Conservation (phyloP, 106 monocot species). For the Amphibolis antarctica region DNA sequence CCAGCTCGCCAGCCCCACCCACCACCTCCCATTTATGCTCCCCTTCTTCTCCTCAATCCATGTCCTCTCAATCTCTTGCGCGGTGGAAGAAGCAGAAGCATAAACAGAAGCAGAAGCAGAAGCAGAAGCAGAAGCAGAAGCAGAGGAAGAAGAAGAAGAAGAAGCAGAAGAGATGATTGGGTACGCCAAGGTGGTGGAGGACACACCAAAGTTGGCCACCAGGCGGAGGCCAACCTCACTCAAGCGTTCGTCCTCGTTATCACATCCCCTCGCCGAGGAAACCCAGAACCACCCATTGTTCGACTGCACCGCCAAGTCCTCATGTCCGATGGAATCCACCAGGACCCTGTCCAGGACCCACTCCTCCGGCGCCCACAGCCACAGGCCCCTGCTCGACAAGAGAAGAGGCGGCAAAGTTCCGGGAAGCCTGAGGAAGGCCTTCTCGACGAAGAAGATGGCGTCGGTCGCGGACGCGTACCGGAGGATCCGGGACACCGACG, state of each 20-base stretch:
- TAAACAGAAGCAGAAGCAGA: too few relatives aligned
- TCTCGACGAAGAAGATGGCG: neutral
- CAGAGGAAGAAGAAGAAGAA: too few relatives aligned
- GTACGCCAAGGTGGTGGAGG: neutral
- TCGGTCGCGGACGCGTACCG: constrained; percentile 2
- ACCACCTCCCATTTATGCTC: too few relatives aligned
- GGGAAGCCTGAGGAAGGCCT: neutral
- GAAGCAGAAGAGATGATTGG: neutral
- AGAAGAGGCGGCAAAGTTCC: neutral
- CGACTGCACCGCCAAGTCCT: neutral
- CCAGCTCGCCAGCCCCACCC: too few relatives aligned
- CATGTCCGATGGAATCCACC: neutral
- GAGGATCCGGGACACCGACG: neutral
- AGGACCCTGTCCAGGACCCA: neutral
- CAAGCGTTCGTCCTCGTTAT: neutral
- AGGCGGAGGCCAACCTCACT: neutral
- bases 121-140: too few relatives aligned
- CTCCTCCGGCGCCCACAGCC: neutral
- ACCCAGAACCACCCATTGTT: neutral
- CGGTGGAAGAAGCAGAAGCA: too few relatives aligned
- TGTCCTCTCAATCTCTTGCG: too few relatives aligned
- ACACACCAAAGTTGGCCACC: neutral
- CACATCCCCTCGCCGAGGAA: neutral
- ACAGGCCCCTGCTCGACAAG: neutral
- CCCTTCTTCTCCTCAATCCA: too few relatives aligned